These are phyloP conservation scores for Chenopodium formosanum DNA, from an alignment of 148 eudicot species.

Conservation along the genomic window DNA sequence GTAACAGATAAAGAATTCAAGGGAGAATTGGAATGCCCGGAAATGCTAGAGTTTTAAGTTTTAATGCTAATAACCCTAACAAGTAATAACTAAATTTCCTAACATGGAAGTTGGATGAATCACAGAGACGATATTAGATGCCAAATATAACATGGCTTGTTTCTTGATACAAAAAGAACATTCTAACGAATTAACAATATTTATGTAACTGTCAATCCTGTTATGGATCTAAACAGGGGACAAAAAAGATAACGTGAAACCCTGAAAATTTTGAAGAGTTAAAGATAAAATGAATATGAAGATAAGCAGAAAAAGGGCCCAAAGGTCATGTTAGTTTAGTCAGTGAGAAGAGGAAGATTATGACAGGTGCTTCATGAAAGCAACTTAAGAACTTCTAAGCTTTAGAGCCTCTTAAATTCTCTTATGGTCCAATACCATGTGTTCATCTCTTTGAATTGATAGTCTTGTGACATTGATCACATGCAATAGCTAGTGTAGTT, in stretches of 20 bases:
- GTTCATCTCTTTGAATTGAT: constrained; percentile 8
- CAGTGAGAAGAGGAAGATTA: constrained; percentile 7
- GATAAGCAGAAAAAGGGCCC: constrained; percentile 16
- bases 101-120: constrained; percentile 2
- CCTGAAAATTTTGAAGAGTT: neutral
- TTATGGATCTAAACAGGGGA: constrained; percentile 5
- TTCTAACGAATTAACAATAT: neutral
- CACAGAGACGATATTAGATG: constrained; percentile 4
- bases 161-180: constrained; percentile 3
- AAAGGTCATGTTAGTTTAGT: constrained; percentile 23
- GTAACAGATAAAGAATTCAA: neutral
- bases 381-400: constrained; percentile 16
- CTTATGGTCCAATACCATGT: constrained; percentile 21
- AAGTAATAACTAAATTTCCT: neutral
- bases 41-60: neutral
- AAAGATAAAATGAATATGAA: constrained; percentile 1
- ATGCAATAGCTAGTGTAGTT: constrained; percentile 15
- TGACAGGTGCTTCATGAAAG: constrained; percentile 14
- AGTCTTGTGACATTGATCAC: constrained; percentile 13
- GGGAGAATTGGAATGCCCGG: neutral
- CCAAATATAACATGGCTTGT: constrained; percentile 7
- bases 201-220: constrained; percentile 3
- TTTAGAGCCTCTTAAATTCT: constrained; percentile 9
- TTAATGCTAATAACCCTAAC: neutral
- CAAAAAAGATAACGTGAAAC: constrained; percentile 11